A percentile compares a stretch with the other conserved stretches of the same genome.
phyloP scores from a whole-genome alignment of 306 rosid genomes.

The Prunus mume region DNA sequence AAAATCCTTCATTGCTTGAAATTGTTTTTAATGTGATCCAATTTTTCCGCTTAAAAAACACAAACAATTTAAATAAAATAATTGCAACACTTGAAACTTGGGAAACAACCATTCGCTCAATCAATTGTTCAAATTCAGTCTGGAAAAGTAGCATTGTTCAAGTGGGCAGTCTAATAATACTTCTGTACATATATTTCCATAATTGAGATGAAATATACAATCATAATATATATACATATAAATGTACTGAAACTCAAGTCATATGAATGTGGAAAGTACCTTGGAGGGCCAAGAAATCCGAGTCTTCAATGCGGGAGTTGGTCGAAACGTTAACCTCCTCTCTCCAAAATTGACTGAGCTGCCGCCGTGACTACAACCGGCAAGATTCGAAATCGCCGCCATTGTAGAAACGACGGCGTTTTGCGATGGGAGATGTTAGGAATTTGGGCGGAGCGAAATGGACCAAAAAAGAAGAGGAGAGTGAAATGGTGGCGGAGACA shows the following conservation, averaged over 20 bases:
- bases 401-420: slow-evolving; percentile 26
- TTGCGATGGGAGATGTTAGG: background rate
- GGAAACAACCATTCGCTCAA: background rate
- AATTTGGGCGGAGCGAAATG: background rate
- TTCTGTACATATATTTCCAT: background rate
- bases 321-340: slow-evolving; percentile 6
- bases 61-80: background rate
- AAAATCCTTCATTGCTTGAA: background rate
- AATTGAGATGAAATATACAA: background rate
- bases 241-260: background rate
- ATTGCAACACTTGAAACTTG: background rate
- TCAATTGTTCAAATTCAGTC: background rate
- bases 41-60: background rate
- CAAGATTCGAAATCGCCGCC: slow-evolving; percentile 52
- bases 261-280: slow-evolving; percentile 28
- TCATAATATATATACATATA: background rate
- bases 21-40: background rate
- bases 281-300: slow-evolving; percentile 31
- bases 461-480: background rate
- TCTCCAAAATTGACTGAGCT: slow-evolving; percentile 19
- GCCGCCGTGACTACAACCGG: slow-evolving; percentile 36
- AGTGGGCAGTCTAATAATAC: background rate
- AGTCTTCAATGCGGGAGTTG: slow-evolving; percentile 20
- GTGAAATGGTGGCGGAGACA: slow-evolving; percentile 34
- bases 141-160: background rate